phyloP scores from a whole-genome alignment of 495 filamentous ascomycete genomes.

The Hypoxylon lenormandii region DNA sequence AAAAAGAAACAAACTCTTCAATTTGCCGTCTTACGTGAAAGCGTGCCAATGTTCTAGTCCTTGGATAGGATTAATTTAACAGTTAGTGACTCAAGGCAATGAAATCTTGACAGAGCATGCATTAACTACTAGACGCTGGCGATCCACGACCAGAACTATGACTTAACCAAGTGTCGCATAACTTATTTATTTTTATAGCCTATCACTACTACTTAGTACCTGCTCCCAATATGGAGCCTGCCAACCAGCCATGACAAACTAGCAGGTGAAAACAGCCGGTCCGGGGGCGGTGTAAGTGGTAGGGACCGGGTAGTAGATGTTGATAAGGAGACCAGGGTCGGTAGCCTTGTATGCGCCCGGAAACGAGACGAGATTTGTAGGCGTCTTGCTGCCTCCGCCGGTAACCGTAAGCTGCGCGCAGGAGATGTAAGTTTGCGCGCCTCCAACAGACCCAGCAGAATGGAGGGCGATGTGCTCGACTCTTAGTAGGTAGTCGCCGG shows the following conservation, averaged over 20 bases:
- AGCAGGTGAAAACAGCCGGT: slow-evolving; percentile 62
- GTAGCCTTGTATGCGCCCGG: slow-evolving; percentile 52
- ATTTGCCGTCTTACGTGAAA: neutral
- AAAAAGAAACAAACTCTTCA: slow-evolving; percentile 11
- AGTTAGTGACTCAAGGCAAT: too few relatives aligned
- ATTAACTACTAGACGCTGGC: too few relatives aligned
- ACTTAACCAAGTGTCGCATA: too few relatives aligned
- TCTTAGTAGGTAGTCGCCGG: slow-evolving; percentile 69
- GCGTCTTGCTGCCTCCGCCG: slow-evolving; percentile 50
- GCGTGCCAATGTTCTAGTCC: too few relatives aligned
- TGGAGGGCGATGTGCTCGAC: slow-evolving; percentile 70
- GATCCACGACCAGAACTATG: too few relatives aligned
- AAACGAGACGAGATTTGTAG: slow-evolving; percentile 50
- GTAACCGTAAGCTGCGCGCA: slow-evolving; percentile 54
- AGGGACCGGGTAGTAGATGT: slow-evolving; percentile 56
- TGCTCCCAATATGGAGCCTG: neutral
- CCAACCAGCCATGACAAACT: slow-evolving; percentile 7
- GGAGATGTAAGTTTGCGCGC: slow-evolving; percentile 64
- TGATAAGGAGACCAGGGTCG: slow-evolving; percentile 53
- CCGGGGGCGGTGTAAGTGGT: slow-evolving; percentile 57
- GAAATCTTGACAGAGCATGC: too few relatives aligned
- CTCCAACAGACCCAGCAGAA: slow-evolving; percentile 55
- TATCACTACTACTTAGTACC: neutral
- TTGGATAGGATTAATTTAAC: too few relatives aligned
- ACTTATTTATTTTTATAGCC: neutral